Base-by-base conservation (phyloP, 148 eudicot genomes). In the Cornus suecica region DNA sequence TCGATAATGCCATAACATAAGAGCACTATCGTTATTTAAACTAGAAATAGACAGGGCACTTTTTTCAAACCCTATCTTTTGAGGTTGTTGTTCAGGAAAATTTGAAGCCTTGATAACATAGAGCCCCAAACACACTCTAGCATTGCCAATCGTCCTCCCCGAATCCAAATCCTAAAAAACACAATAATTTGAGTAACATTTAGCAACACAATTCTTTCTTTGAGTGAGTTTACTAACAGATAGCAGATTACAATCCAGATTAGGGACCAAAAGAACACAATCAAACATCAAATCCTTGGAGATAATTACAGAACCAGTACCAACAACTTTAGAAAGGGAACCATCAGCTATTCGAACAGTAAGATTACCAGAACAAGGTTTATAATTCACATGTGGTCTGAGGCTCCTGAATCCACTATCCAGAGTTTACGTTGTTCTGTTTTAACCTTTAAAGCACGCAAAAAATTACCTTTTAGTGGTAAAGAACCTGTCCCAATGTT, bases 371-470 rank as follows among this genome's bases (percentile, higher is more conserved):
- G n/a, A 16, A 56, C 54, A 68, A 23, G 66, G 65, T 13, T 10
- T 48, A 31, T 66, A 76, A 1, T 52, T 18, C 8, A 41, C 78
- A 68, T 76, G 20, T 76, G 73, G 32, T 76, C 72, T 3, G 20
- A 76, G 10, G 66, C 72, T 31, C 73, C 73, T 23, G 66, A 76
- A 30, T 68, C 73, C 5, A 76, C 56, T n/a, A 76, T 76, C 73
- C 78, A 76, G 2, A 45, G n/a, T 13, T 14, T 51, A 13, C 9
- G 8, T 52, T 68, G 30, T 27, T 24, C 66, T 34, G 22, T n/a
- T 7, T 56, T 37, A 0, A 48, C 23, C 54, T 13, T 23, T 0
- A 76, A 24, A 37, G 66, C 72, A 24, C 27, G 29, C 3, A 56
- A 28, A 66, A 75, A 31, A 9, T 51, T 76, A 76, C 78, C 72